Base-by-base conservation (phyloP, 169 alveolate genomes). In the Plasmodium chabaudi region DNA sequence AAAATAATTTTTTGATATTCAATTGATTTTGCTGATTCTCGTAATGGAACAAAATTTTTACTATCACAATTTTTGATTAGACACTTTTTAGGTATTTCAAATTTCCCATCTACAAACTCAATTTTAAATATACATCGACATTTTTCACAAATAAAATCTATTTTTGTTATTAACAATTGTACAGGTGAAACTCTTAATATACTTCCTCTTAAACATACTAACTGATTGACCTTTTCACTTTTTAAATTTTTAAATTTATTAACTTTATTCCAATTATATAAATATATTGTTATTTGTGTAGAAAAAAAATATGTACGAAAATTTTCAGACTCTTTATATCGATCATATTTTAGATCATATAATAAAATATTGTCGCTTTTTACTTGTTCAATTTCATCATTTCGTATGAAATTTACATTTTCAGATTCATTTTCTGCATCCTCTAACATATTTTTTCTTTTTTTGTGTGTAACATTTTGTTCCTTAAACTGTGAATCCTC, bases 1-100 rank as follows among this genome's bases (percentile, higher is more conserved):
- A 82, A 42, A 27, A 82, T 42, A 21, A 82, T 67, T 42, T 68
- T 82, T 67, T 82, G 90, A 56, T 82, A 82, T 68, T 82, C 90
- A 15, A 82, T 9, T 13, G 90, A 82, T 68, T 69, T 82, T 12
- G 90, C 90, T 55, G 90, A 82, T 68, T 82, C 90, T 60, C 90
- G 27, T 17, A 82, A 49, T 4, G 90, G 90, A 9, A 19, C 19
- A 27, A 82, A 82, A 19, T 19, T 17, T 47, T 12, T 27, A 21
- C 79, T n/a, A 34, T 82, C 90, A 82, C 90, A 82, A 12, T 67
- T 42, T 1, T 15, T 17, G 3, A 55, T 82, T 5, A 61, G 42
- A 23, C 90, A 82, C 44, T 39, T 68, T 56, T 68, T 82, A 0
- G 90, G 90, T 9, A 84, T 19, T 10, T 82, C 90, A 82, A 17